These are phyloP conservation scores for Globisporangium alternatum DNA, from an alignment of 352 stramenopile species.

Conservation along the genomic window DNA sequence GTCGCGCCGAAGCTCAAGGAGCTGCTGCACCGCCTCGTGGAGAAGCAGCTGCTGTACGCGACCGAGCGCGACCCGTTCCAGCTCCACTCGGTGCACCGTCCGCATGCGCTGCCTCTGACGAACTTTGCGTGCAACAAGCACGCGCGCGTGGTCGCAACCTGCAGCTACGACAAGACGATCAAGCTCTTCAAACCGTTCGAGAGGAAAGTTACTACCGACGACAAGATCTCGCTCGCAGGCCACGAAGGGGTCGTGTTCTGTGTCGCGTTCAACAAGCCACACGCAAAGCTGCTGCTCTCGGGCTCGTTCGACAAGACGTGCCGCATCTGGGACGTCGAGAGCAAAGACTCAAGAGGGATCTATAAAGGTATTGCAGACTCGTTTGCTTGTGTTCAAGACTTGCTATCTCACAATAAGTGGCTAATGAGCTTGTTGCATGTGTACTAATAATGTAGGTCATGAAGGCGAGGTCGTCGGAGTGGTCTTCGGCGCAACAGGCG, in stretches of 20 bases:
- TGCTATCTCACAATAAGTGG: background rate
- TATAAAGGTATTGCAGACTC: constrained; percentile 23
- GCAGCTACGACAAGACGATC: constrained; percentile 80
- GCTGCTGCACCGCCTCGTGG: constrained; percentile 65
- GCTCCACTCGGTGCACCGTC: constrained; percentile 39
- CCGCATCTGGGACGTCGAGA: constrained; percentile 59
- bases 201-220: constrained; percentile 24
- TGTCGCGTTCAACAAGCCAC: constrained; percentile 56
- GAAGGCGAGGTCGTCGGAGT: constrained; percentile 54
- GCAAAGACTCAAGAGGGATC: constrained; percentile 28
- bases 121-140: constrained; percentile 77
- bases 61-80: constrained; percentile 25
- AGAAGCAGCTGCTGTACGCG: constrained; percentile 55
- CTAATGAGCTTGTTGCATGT: background rate
- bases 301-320: constrained; percentile 83
- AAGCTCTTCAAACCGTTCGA: constrained; percentile 41
- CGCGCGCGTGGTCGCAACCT: constrained; percentile 50
- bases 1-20: constrained; percentile 45
- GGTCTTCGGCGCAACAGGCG: constrained; percentile 34
- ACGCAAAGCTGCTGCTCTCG: constrained; percentile 48
- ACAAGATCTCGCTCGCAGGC: constrained; percentile 34
- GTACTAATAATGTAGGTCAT: constrained; percentile 27
- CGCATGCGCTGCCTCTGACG: constrained; percentile 63
- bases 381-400: background rate
- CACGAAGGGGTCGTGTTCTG: constrained; percentile 71